Conservation (phyloP, 352 stramenopile genomes). For the Thraustochytrium striatum region DNA sequence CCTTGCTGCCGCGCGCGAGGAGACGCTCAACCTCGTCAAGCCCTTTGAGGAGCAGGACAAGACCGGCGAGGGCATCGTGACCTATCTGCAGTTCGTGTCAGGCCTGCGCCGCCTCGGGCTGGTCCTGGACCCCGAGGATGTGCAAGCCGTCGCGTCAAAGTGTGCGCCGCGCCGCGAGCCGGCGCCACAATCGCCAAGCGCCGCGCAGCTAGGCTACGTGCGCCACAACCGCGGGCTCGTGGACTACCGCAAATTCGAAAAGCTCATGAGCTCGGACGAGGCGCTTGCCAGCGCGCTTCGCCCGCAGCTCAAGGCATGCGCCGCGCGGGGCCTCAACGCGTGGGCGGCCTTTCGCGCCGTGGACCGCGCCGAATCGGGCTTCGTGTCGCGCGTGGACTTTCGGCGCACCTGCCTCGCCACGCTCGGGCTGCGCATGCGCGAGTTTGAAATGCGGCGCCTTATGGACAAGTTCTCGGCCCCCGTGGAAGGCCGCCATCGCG, state of each 20-base stretch:
- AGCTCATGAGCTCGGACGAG: constrained; percentile 17
- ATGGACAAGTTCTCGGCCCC: not conserved
- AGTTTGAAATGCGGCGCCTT: constrained; percentile 4
- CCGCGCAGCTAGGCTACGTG: too few relatives aligned
- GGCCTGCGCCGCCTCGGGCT: not conserved
- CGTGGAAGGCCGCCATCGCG: not conserved
- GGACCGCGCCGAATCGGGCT: not conserved
- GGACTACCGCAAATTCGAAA: constrained; percentile 38
- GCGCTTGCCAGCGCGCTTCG: not conserved
- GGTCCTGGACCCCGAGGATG: constrained; percentile 24
- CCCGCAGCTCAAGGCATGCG: not conserved
- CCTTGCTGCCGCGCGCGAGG: not conserved
- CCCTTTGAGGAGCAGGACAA: constrained; percentile 18
- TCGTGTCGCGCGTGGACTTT: constrained; percentile 26
- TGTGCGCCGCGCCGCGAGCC: not conserved
- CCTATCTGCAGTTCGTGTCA: constrained; percentile 23
- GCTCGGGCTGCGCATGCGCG: constrained; percentile 4
- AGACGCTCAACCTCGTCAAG: not conserved
- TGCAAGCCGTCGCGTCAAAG: not conserved
- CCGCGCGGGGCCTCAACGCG: constrained; percentile 19
- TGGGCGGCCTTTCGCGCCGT: constrained; percentile 17
- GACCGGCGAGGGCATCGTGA: constrained; percentile 11
- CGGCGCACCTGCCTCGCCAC: not conserved
- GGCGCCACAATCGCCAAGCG: too few relatives aligned
- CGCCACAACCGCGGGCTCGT: not conserved